Evolutionary conservation across 495 filamentous ascomycete genomes (phyloP), one percentile per base, ranked within the genome.

Genomic region (Achaetomiella virescens): DNA sequence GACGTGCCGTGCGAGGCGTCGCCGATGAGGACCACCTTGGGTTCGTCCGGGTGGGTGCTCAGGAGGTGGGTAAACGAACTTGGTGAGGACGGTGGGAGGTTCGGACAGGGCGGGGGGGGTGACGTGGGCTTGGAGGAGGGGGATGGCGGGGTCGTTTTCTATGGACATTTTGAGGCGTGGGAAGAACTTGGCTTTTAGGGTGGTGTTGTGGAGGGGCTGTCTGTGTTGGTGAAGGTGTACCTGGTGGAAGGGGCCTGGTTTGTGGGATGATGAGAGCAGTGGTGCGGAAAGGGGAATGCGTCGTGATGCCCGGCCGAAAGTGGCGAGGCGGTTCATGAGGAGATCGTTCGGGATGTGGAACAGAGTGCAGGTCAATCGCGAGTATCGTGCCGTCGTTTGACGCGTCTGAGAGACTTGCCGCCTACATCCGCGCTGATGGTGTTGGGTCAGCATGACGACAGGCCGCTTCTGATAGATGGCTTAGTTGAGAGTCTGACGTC

Each of bases 1-100:
- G 78, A 83, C 2, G 81, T 83, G 27, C 81, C 81, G 60, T 83
- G 81, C 29, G 75, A 79, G 31, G 70, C 78, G 56, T 83, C 81
- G 21, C 81, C 81, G 9, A 84, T 71, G 2, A 82, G 78, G 17
- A 82, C 67, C 22, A 83, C 62, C 35, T 72, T 70, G 56, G 59
- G 46, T 1, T 18, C 29, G 6, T 47, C 35, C 2, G 27, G 17
- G 24, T n/a, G 1, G 56, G 29, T 7, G 24, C 6, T 35, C 33
- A 15, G 10, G 47, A 55, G 17, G 31, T 15, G 17, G 38, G 45
- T 1, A 29, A n/a, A 27, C 9, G 58, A 55, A 52, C 3, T 25
- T 0, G 27, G 18, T n/a, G 38, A 55, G 46, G 10, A 25, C 1
- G 6, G 29, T n/a, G 38, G 50, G 33, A 21, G 50, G 31, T 18